Conservation (phyloP, 352 stramenopile genomes). For the Phytopythium oedochilum region DNA sequence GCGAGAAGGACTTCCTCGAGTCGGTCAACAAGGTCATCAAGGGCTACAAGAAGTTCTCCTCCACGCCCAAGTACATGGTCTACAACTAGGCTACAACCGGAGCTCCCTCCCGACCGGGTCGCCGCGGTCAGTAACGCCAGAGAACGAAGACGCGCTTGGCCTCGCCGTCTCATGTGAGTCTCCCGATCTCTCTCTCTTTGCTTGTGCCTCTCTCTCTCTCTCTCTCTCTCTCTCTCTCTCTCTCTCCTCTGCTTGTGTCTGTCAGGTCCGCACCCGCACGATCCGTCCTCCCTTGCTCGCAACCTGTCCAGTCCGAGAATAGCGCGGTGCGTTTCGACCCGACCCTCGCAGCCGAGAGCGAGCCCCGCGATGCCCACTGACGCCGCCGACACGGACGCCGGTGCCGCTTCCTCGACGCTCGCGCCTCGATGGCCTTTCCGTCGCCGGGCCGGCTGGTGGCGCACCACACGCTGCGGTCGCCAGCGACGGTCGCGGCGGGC, state of each 20-base stretch:
- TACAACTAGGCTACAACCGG: slow-evolving; percentile 89
- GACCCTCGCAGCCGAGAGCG: too few species aligned
- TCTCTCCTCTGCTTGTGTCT: too few species aligned
- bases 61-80: slow-evolving; percentile 99
- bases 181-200: neutral
- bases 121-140: neutral
- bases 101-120: too few species aligned
- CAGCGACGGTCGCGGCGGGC: neutral
- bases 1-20: slow-evolving; percentile 99
- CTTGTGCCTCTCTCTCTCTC: too few species aligned
- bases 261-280: too few species aligned
- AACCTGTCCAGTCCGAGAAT: too few species aligned
- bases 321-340: neutral
- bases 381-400: too few species aligned
- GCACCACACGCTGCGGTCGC: neutral
- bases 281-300: too few species aligned
- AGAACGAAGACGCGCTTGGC: neutral
- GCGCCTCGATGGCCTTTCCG: neutral
- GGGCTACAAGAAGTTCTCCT: slow-evolving; percentile 99
- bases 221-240: neutral
- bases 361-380: too few species aligned
- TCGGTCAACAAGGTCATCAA: slow-evolving; percentile 99
- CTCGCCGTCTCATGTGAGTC: too few species aligned
- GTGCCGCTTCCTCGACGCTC: too few species aligned
- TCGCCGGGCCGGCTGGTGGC: neutral